Evolutionary conservation across 371 early-diverging fungal genomes (phyloP).

Genomic region (Catenaria anguillulae): DNA sequence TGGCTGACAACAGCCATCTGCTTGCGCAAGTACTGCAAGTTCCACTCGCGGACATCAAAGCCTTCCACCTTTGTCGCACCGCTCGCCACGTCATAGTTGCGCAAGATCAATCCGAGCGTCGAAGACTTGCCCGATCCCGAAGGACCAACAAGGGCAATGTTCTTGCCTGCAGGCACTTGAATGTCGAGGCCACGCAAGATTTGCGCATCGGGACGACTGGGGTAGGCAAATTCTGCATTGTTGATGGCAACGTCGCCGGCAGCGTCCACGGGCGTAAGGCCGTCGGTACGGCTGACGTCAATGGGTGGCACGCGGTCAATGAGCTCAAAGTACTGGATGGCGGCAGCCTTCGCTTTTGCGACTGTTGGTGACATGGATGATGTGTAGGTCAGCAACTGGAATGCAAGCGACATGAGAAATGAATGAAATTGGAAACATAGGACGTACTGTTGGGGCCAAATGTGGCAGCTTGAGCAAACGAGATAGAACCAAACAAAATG

Average conservation of each 20-base stretch:
- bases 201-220: conserved; percentile 19
- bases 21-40: conserved; percentile 35
- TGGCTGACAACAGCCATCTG: conserved; percentile 72
- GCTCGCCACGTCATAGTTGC: conserved; percentile 26
- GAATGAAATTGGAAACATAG: too few species aligned
- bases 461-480: conserved; percentile 36
- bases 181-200: neutral
- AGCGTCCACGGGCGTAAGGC: conserved; percentile 8
- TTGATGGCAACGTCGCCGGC: neutral
- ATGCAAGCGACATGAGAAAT: too few species aligned
- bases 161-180: neutral
- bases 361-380: too few species aligned
- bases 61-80: conserved; percentile 25
- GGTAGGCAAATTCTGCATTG: neutral
- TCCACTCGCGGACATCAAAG: conserved; percentile 19
- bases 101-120: conserved; percentile 28
- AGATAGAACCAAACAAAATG: conserved; percentile 12
- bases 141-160: neutral
- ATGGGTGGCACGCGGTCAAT: conserved; percentile 14
- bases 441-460: conserved; percentile 21
- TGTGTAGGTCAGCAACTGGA: too few species aligned
- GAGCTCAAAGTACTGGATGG: conserved; percentile 21
- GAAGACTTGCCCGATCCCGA: conserved; percentile 33
- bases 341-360: conserved; percentile 47
- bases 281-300: conserved; percentile 7